Evolutionary conservation across 352 stramenopile species (phyloP).

Genomic region (Phytophthora niederhauseri): DNA sequence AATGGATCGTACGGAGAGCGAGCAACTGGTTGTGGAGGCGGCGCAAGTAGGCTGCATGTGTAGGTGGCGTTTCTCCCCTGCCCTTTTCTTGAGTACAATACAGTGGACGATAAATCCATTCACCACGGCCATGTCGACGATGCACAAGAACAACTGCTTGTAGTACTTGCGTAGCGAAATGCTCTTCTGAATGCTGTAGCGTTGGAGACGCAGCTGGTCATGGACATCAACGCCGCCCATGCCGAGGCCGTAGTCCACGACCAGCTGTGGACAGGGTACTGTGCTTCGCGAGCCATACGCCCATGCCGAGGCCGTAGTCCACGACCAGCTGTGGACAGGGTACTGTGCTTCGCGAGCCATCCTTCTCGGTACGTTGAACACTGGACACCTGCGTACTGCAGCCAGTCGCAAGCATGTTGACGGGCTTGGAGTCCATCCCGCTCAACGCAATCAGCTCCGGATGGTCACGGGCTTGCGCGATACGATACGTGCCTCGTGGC

Average conservation of each 20-base stretch:
- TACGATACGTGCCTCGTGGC: slow-evolving; percentile 11
- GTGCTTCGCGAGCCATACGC: background rate
- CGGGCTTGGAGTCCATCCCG: slow-evolving; percentile 21
- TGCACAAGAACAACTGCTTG: background rate
- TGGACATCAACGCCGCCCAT: background rate
- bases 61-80: background rate
- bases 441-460: slow-evolving; percentile 11
- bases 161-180: background rate
- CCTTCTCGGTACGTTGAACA: slow-evolving; percentile 7
- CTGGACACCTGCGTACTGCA: slow-evolving; percentile 12
- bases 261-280: background rate
- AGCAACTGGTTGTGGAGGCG: slow-evolving; percentile 3
- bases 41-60: slow-evolving; percentile 9
- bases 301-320: background rate
- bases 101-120: slow-evolving; percentile 22
- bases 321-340: background rate
- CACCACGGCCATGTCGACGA: background rate
- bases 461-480: slow-evolving; percentile 12
- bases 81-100: slow-evolving; percentile 4
- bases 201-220: background rate
- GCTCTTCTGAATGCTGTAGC: background rate
- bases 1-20: background rate
- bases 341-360: background rate
- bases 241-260: background rate
- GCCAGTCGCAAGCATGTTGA: slow-evolving; percentile 24